These are phyloP conservation scores for Excoecaria agallocha DNA, from an alignment of 345 rosid species.

Conservation along the genomic window DNA sequence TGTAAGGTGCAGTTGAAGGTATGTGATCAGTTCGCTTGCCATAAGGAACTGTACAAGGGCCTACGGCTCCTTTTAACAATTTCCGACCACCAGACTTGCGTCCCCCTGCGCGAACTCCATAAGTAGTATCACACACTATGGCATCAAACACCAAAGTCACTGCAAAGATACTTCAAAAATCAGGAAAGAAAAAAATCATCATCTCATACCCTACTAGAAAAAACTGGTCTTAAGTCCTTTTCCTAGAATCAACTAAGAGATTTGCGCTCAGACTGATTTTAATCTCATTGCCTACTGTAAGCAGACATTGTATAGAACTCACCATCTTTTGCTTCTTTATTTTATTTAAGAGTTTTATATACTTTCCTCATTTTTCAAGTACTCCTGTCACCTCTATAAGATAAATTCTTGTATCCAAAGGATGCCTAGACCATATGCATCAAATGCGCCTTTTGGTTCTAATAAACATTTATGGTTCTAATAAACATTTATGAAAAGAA, in stretches of 20 bases:
- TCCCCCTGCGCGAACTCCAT: constrained; percentile 96
- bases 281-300: neutral
- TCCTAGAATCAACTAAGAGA: neutral
- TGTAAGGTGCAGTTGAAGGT: constrained; percentile 88
- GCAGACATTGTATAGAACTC: neutral
- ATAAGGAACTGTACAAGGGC: constrained; percentile 88
- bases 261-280: neutral
- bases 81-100: constrained; percentile 95
- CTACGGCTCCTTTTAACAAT: constrained; percentile 72
- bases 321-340: neutral
- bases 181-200: neutral
- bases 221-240: no score
- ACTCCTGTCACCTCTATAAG: neutral
- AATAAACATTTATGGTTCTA: no score
- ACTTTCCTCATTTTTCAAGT: neutral
- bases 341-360: neutral
- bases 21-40: constrained; percentile 86
- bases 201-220: no score
- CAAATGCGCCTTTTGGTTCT: neutral
- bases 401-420: neutral
- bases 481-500: no score
- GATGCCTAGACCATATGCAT: neutral
- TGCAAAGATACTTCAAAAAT: constrained; percentile 10
- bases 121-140: constrained; percentile 89
- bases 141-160: constrained; percentile 68